Conservation (phyloP, 257 asterid species). For the Ilex asprella region DNA sequence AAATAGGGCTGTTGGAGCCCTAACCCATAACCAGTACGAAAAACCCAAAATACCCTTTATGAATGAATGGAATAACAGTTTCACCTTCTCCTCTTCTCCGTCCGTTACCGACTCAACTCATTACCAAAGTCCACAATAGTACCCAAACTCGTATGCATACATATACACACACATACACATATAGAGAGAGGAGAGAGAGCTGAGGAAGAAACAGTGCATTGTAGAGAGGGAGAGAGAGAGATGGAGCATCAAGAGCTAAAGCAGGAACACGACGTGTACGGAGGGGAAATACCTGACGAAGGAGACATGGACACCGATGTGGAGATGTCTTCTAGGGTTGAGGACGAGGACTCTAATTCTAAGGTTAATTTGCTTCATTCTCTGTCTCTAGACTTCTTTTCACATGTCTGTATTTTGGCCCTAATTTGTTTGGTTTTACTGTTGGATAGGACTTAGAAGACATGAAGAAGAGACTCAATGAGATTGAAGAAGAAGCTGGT, state of each 20-base stretch:
- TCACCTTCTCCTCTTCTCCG: background rate
- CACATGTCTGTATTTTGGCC: slow-evolving; percentile 3
- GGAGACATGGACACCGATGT: slow-evolving; percentile 29
- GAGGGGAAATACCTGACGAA: slow-evolving; percentile 58
- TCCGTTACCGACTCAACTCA: background rate
- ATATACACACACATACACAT: too few species aligned
- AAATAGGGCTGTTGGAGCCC: too few species aligned
- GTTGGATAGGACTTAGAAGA: background rate
- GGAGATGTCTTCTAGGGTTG: slow-evolving; percentile 9
- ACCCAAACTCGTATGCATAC: too few species aligned
- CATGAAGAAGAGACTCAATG: slow-evolving; percentile 1
- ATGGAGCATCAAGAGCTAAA: slow-evolving; percentile 38
- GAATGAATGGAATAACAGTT: background rate
- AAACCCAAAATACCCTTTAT: background rate
- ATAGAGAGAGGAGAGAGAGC: too few species aligned
- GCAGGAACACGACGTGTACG: slow-evolving; percentile 67
- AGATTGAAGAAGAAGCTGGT: background rate
- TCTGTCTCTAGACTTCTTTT: background rate
- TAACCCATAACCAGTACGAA: too few species aligned
- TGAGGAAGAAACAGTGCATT: too few species aligned
- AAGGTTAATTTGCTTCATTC: slow-evolving; percentile 1
- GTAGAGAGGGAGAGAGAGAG: background rate
- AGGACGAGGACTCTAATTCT: slow-evolving; percentile 13
- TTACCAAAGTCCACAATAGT: background rate
- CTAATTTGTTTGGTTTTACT: background rate